Conservation (phyloP, 352 stramenopile species). For the Aphanomyces stellatus region DNA sequence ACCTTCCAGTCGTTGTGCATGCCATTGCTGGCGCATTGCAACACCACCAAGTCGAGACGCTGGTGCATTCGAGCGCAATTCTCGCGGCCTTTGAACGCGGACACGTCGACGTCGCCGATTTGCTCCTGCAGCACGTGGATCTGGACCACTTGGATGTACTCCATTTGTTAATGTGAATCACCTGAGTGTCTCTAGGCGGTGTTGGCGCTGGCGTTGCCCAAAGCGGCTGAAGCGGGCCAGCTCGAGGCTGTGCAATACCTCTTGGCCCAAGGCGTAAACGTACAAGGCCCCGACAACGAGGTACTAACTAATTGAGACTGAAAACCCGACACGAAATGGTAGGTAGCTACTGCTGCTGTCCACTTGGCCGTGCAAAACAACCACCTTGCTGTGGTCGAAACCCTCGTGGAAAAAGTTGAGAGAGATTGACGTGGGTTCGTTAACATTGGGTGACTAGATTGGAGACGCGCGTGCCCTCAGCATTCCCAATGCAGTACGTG, state of each 20-base stretch:
- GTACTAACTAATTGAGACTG: not conserved
- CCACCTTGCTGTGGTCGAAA: not conserved
- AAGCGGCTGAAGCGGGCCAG: not conserved
- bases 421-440: not conserved
- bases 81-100: not conserved
- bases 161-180: too few relatives aligned
- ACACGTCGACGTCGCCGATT: not conserved
- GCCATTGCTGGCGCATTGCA: not conserved
- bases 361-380: not conserved
- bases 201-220: not conserved
- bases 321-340: too few relatives aligned
- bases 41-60: not conserved
- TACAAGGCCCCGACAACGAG: too few relatives aligned
- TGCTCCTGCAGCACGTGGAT: not conserved
- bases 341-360: too few relatives aligned
- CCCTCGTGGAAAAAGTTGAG: not conserved
- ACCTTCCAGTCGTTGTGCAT: not conserved
- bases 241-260: not conserved
- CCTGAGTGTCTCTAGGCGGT: not conserved
- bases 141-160: not conserved
- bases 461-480: too few relatives aligned
- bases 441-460: not conserved
- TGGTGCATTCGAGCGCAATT: not conserved
- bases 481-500: too few relatives aligned
- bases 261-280: not conserved